Conservation (phyloP, 352 stramenopile genomes). For the Phytopythium cucurbitacearum region DNA sequence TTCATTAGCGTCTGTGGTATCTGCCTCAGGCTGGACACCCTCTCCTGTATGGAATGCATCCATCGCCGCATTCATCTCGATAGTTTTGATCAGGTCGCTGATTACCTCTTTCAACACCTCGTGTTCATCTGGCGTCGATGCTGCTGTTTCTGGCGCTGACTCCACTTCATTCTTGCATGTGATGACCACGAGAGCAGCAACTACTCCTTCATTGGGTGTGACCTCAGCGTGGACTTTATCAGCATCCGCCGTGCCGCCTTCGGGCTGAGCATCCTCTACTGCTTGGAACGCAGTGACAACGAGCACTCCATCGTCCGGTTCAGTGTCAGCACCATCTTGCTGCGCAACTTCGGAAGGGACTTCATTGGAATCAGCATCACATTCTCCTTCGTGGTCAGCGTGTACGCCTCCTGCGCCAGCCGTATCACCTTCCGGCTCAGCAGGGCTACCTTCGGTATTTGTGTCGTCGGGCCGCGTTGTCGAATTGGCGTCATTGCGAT, state of each 20-base stretch:
- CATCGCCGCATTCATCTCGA: neutral
- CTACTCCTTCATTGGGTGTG: neutral
- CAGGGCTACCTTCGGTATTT: too few relatives aligned
- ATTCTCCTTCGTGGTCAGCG: too few relatives aligned
- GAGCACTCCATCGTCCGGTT: too few relatives aligned
- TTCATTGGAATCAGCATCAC: too few relatives aligned
- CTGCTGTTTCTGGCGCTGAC: too few relatives aligned
- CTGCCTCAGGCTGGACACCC: neutral
- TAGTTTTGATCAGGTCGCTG: neutral
- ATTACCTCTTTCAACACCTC: neutral
- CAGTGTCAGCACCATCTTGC: too few relatives aligned
- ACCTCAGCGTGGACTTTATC: slow-evolving; percentile 5
- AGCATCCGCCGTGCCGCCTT: slow-evolving; percentile 3
- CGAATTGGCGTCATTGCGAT: slow-evolving; percentile 4
- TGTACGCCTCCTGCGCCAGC: too few relatives aligned
- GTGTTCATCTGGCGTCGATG: too few relatives aligned
- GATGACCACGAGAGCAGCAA: neutral
- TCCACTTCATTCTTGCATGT: too few relatives aligned
- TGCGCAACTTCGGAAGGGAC: too few relatives aligned
- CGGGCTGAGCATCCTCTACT: slow-evolving; percentile 5
- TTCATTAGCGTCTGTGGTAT: neutral
- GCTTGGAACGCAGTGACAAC: slow-evolving; percentile 11
- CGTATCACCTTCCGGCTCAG: too few relatives aligned
- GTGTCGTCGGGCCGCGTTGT: too few relatives aligned
- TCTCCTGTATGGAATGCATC: neutral